These are phyloP conservation scores for Cercospora zeae-maydis DNA, from an alignment of 2,329 filamentous ascomycete genomes.

Conservation along the genomic window DNA sequence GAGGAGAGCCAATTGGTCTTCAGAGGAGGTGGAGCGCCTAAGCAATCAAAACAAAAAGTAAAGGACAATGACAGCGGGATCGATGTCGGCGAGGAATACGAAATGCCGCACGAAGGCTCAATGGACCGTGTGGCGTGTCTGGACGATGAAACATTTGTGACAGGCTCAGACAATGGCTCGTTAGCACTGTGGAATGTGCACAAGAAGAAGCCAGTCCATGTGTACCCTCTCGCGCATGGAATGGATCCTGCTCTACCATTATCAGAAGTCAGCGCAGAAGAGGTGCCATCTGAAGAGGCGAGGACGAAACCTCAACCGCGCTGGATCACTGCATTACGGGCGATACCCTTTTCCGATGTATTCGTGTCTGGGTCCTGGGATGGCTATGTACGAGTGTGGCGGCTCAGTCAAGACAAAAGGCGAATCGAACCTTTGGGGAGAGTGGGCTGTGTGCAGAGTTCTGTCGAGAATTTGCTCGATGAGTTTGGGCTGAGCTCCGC, in stretches of 20 bases:
- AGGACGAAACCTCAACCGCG: constrained; percentile 57
- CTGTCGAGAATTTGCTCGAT: constrained; percentile 18
- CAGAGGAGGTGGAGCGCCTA: constrained; percentile 65
- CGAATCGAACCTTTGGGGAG: constrained; percentile 69
- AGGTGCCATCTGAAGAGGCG: constrained; percentile 54
- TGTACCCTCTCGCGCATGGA: constrained; percentile 77
- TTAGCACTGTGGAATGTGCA: constrained; percentile 82
- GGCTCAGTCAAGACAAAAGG: constrained; percentile 75
- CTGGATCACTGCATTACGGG: constrained; percentile 84
- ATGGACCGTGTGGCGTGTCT: constrained; percentile 91
- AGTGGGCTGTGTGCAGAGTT: constrained; percentile 38
- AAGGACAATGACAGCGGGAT: constrained; percentile 37
- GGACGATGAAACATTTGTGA: constrained; percentile 84
- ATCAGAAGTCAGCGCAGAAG: constrained; percentile 69
- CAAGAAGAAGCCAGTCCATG: constrained; percentile 91
- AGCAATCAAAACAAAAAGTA: constrained; percentile 48
- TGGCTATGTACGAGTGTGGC: constrained; percentile 81
- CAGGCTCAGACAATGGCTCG: constrained; percentile 85
- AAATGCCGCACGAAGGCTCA: constrained; percentile 67
- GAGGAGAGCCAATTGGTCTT: constrained; percentile 96
- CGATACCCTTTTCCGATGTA: constrained; percentile 85
- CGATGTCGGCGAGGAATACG: constrained; percentile 38
- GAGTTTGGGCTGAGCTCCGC: constrained; percentile 21
- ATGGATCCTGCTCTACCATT: constrained; percentile 68
- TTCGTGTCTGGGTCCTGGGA: constrained; percentile 94